phyloP scores from a whole-genome alignment of 164 flowering plant genomes.

The Liriodendron chinense region DNA sequence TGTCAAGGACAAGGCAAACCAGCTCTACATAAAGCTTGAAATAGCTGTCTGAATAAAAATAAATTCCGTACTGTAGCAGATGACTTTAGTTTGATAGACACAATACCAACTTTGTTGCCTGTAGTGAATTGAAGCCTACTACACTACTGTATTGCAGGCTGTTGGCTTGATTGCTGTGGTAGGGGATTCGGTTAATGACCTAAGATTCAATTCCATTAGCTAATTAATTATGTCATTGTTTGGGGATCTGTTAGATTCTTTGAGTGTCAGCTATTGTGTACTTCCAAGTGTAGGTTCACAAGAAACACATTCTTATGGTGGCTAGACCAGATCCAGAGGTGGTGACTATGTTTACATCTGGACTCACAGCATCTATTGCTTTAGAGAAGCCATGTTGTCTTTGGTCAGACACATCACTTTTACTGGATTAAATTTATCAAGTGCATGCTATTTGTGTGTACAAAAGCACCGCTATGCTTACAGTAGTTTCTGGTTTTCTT shows the following conservation, averaged over 20 bases:
- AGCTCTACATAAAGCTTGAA: background rate
- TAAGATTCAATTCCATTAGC: slow-evolving; percentile 31
- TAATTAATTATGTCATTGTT: background rate
- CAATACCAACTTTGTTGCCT: background rate
- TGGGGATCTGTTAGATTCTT: background rate
- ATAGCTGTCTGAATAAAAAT: too few species aligned
- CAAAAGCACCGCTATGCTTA: background rate
- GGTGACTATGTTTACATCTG: slow-evolving; percentile 98
- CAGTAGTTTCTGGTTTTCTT: background rate
- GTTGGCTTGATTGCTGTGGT: slow-evolving; percentile 91
- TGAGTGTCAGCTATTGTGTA: slow-evolving; percentile 3
- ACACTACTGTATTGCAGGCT: slow-evolving; percentile 46
- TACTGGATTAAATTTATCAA: background rate
- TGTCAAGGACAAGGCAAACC: slow-evolving; percentile 23
- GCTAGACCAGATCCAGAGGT: slow-evolving; percentile 95
- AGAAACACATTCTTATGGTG: slow-evolving; percentile 75
- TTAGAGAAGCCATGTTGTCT: slow-evolving; percentile 65
- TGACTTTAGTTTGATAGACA: background rate
- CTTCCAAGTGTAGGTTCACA: slow-evolving; percentile 55
- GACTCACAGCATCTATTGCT: slow-evolving; percentile 94
- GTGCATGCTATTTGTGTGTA: background rate
- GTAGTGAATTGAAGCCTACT: background rate
- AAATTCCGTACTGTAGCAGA: too few species aligned
- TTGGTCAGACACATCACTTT: background rate
- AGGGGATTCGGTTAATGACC: slow-evolving; percentile 65